Conservation (phyloP, 2,329 filamentous ascomycete species). For the Monilinia laxa region DNA sequence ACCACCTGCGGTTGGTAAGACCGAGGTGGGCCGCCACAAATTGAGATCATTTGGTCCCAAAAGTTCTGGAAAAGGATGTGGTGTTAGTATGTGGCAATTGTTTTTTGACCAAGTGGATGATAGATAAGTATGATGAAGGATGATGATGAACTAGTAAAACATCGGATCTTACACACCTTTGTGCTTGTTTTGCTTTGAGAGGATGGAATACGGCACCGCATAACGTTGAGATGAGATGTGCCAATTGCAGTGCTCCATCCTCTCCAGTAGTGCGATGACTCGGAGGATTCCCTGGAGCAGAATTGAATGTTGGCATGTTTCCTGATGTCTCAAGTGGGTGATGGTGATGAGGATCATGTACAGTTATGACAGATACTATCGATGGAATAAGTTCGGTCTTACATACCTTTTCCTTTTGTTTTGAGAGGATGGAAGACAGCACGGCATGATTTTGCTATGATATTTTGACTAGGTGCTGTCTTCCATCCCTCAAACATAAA, state of each 20-base stretch:
- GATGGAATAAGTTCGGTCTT: background rate
- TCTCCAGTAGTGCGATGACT: too few species aligned
- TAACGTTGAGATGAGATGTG: background rate
- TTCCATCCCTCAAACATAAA: background rate
- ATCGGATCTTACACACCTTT: background rate
- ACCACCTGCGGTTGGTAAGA: background rate
- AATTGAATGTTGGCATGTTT: background rate
- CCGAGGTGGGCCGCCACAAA: background rate
- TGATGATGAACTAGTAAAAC: background rate
- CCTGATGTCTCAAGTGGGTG: too few species aligned
- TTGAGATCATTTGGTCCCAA: background rate
- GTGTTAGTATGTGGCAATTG: background rate
- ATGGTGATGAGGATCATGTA: too few species aligned
- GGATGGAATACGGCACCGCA: background rate
- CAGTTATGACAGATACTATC: too few species aligned
- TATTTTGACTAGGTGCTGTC: background rate
- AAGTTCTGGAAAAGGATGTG: background rate
- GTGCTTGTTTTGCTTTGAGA: background rate
- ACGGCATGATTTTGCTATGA: background rate
- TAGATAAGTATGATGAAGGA: too few species aligned
- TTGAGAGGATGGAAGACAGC: background rate
- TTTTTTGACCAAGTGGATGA: background rate
- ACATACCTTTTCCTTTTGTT: background rate
- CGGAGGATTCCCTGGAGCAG: too few species aligned
- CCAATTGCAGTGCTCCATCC: background rate